Evolutionary conservation across 2,329 filamentous ascomycete genomes (phyloP).

Genomic region (Ampelomyces quisqualis): DNA sequence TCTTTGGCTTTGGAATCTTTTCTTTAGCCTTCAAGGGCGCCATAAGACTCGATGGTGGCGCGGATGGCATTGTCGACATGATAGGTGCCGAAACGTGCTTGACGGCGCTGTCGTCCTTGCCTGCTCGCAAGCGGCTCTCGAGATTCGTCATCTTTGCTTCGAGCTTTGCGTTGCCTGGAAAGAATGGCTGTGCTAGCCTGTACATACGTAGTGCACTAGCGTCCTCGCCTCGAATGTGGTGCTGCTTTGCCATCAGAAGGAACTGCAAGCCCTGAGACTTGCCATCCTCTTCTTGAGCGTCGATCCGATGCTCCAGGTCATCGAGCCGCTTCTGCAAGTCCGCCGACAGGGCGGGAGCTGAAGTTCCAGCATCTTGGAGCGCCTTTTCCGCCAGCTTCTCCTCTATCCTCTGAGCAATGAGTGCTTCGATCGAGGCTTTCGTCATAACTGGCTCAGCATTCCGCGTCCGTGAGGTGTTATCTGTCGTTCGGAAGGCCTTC

Average conservation of each 20-base stretch:
- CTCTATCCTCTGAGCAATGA: constrained; percentile 88
- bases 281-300: constrained; percentile 66
- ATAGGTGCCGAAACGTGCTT: constrained; percentile 18
- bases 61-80: constrained; percentile 18
- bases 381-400: constrained; percentile 82
- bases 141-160: constrained; percentile 56
- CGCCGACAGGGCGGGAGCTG: constrained; percentile 61
- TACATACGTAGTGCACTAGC: constrained; percentile 80
- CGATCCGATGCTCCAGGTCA: constrained; percentile 81
- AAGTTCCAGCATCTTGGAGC: constrained; percentile 55
- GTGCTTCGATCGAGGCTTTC: constrained; percentile 76
- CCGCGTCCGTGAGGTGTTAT: constrained; percentile 36
- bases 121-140: constrained; percentile 51
- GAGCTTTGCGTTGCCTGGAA: constrained; percentile 81
- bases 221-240: constrained; percentile 81
- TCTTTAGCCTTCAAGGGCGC: constrained; percentile 34
- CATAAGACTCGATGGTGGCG: constrained; percentile 37
- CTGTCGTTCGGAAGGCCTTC: constrained; percentile 42
- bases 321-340: constrained; percentile 80
- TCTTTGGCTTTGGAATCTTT: constrained; percentile 23
- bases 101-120: constrained; percentile 38
- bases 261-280: constrained; percentile 81
- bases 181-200: constrained; percentile 78
- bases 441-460: constrained; percentile 45
- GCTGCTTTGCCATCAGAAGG: constrained; percentile 86